Base-by-base conservation (phyloP, 208 protist genomes). In the Trypanosoma cruzi region DNA sequence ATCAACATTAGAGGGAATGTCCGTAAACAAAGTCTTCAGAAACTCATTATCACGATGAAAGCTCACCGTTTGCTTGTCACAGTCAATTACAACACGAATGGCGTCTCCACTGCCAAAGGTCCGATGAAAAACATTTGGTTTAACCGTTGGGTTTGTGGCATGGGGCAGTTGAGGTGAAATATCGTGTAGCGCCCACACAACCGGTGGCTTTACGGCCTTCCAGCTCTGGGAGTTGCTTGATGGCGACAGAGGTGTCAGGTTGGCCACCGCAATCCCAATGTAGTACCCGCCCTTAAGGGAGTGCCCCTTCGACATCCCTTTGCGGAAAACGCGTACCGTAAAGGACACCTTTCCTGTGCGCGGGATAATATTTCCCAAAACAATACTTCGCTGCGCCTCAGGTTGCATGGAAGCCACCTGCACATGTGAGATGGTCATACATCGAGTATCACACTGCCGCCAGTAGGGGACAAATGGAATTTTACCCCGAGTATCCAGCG, bases 231-330 rank as follows among this genome's bases (percentile, higher is more conserved):
- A 92, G 80, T 89, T 92, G 75, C 83, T 91, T 50, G 85, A 83
- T 24, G 86, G 89, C 0, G 87, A 88, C 24, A 93, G 81, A 4
- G 89, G 85, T 26, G 74, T 83, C 10, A 94, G 74, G 2, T 85
- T 79, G 10, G 84, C 77, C 22, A 93, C 60, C 26, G 89, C 77
- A 4, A 97, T 81, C 18, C 92, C 92, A 58, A 97, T 84, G 64
- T 92, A 97, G 79, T 97, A 97, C 20, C 92, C 92, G 44, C 92
- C 89, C 62, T 95, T 93, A 28, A 97, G 81, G 24, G 92, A 97
- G 81, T 93, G 88, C 16, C 89, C 88, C 76, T 94, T 92, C 24
- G 85, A 79, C 84, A 90, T 89, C 62, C 69, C 83, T 55, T 79
- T 79, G n/a, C 89, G 85, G 49, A 66, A 85, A 64, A 97, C 77